A percentile compares a stretch with the other conserved stretches of the same genome.
Conservation (phyloP, 2,329 filamentous ascomycete species). For the Claviceps capensis region DNA sequence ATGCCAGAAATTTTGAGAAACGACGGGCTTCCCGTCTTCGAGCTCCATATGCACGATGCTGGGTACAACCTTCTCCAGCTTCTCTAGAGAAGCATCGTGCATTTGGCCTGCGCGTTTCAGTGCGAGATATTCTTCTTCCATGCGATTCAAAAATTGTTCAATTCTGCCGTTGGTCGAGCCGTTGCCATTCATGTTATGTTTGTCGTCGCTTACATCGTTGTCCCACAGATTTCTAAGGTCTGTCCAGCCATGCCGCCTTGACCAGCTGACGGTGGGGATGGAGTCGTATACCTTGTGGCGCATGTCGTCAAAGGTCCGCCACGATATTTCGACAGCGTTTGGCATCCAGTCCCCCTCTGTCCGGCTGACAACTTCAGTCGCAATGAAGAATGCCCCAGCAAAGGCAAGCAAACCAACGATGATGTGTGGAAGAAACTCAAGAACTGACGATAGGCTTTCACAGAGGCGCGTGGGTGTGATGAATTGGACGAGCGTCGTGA, state of each 20-base stretch:
- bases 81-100: slow-evolving; percentile 25
- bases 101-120: slow-evolving; percentile 18
- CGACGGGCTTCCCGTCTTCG: slow-evolving; percentile 35
- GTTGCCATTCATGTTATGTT: not conserved
- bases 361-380: slow-evolving; percentile 1
- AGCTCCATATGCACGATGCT: slow-evolving; percentile 41
- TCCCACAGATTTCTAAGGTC: slow-evolving; percentile 9
- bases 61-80: slow-evolving; percentile 39
- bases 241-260: slow-evolving; percentile 11
- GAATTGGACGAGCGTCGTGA: slow-evolving; percentile 7
- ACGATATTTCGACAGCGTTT: not conserved
- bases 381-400: slow-evolving; percentile 3
- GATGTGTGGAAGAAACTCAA: slow-evolving; percentile 4
- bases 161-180: slow-evolving; percentile 10
- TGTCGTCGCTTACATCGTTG: slow-evolving; percentile 6
- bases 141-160: slow-evolving; percentile 13
- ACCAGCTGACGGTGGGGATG: slow-evolving; percentile 16
- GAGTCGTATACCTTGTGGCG: slow-evolving; percentile 10
- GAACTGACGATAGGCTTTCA: slow-evolving; percentile 6
- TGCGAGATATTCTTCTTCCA: slow-evolving; percentile 17
- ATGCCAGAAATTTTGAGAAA: slow-evolving; percentile 53
- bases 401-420: slow-evolving; percentile 4
- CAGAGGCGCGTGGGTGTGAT: slow-evolving; percentile 6
- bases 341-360: slow-evolving; percentile 6
- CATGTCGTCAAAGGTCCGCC: slow-evolving; percentile 5